These are phyloP conservation scores for Raffaelea ambrosiae DNA, from an alignment of 2,329 filamentous ascomycete species.

Conservation along the genomic window DNA sequence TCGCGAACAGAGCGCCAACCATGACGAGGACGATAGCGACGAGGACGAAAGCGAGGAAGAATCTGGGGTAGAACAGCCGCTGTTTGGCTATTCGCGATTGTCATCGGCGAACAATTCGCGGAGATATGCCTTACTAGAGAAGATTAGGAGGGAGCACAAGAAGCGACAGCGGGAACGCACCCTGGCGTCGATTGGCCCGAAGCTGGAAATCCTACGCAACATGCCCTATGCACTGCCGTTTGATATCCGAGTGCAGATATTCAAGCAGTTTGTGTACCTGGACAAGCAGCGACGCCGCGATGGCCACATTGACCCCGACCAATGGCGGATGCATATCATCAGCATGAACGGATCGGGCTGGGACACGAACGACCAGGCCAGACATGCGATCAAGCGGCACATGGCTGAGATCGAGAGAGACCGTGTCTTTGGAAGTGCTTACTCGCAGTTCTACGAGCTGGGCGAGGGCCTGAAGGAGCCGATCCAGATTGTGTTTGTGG, in stretches of 20 bases:
- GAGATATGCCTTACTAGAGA: conserved; percentile 56
- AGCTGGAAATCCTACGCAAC: conserved; percentile 83
- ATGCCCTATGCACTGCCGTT: conserved; percentile 98
- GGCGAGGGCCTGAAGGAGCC: conserved; percentile 84
- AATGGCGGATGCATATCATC: conserved; percentile 59
- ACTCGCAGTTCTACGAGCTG: conserved; percentile 70
- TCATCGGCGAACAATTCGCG: conserved; percentile 33
- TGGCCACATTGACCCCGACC: conserved; percentile 63
- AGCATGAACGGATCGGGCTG: conserved; percentile 23
- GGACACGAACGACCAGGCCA: conserved; percentile 14
- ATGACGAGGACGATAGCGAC: conserved; percentile 35
- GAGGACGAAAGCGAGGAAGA: conserved; percentile 24
- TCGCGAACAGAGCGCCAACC: conserved; percentile 52
- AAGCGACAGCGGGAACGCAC: conserved; percentile 61
- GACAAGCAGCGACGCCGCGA: conserved; percentile 67
- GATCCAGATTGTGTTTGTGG: conserved; percentile 93
- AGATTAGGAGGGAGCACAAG: conserved; percentile 54
- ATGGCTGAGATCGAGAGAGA: conserved; percentile 57
- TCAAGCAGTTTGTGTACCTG: conserved; percentile 80
- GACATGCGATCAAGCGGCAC: conserved; percentile 59
- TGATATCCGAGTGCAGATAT: conserved; percentile 81
- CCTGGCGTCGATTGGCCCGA: conserved; percentile 71
- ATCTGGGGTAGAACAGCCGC: conserved; percentile 11
- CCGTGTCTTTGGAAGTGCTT: conserved; percentile 78
- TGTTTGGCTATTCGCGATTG: conserved; percentile 21